A percentile compares a stretch with the other conserved stretches of the same genome.
These are phyloP conservation scores for Colletotrichum eleusines DNA, from an alignment of 2,329 filamentous ascomycete species.

Conservation along the genomic window DNA sequence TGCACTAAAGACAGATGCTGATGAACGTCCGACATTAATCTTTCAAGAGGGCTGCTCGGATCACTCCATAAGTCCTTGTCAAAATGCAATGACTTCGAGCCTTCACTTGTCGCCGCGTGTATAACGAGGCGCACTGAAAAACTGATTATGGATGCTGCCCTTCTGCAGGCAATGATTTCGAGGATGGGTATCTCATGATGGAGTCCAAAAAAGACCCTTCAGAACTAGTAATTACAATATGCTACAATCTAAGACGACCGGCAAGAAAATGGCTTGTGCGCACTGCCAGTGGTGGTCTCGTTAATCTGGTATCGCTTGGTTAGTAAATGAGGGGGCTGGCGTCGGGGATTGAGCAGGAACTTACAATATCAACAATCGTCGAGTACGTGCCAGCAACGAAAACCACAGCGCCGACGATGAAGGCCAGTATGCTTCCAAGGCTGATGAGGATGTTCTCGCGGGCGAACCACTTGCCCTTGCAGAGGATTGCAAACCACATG, in stretches of 20 bases:
- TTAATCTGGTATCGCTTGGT: slow-evolving; percentile 40
- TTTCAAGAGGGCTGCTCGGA: background rate
- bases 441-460: slow-evolving; percentile 46
- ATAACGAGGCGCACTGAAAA: background rate
- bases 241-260: slow-evolving; percentile 20
- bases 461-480: slow-evolving; percentile 44
- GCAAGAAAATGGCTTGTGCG: slow-evolving; percentile 39
- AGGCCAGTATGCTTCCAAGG: slow-evolving; percentile 46
- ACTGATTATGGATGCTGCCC: background rate
- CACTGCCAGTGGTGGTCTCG: slow-evolving; percentile 36
- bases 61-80: background rate
- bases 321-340: background rate
- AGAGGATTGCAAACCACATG: slow-evolving; percentile 40
- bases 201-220: background rate
- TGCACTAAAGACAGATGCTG: background rate
- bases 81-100: background rate
- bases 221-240: slow-evolving; percentile 10
- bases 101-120: background rate
- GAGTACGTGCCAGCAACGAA: slow-evolving; percentile 48
- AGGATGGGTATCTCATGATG: slow-evolving; percentile 26
- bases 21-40: background rate
- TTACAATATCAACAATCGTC: slow-evolving; percentile 49
- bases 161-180: background rate
- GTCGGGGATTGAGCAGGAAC: slow-evolving; percentile 20
- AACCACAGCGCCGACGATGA: slow-evolving; percentile 47